Base-by-base conservation (phyloP, 306 rosid genomes). In the Calophaca sinica region DNA sequence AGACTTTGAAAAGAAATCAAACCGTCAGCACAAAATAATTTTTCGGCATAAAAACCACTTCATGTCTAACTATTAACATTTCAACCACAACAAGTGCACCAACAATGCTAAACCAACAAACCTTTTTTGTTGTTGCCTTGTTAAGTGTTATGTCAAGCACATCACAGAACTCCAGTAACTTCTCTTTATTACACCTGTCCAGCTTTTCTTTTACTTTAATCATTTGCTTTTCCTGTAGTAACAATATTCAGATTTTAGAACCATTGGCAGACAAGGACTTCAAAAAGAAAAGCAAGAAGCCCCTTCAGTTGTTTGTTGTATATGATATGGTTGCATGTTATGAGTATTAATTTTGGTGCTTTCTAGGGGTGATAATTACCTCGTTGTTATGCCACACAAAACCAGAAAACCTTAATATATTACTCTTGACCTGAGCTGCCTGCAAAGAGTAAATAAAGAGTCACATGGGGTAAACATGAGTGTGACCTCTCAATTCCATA, bases 341-440 rank as follows among this genome's bases (percentile, higher is more conserved):
- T 1, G 46, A 63, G 70, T 29, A 63, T 50, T 20, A 63, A 11
- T 62, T 35, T 45, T 36, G 13, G 29, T 70, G 9, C 13, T 41
- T 65, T 9, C 32, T 57, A 31, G 11, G 52, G 12, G 52, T 48
- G 50, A 77, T 33, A 80, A 68, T 88, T 85, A 90, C 98, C 96
- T 96, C 92, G 80, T 89, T 88, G 69, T 82, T 93, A 78, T 57
- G 93, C 99, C 99, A 96, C 55, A 88, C 98, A 74, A 96, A 96
- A 80, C 99, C 99, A 76, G 99, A 96, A 88, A 96, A 96, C 83
- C 93, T 81, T 36, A 84, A 90, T 79, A 96, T 92, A 85, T 96
- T 92, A 79, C 87, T 88, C 90, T 96, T 96, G 81, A 96, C 57
- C 57, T 12, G 87, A 82, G 80, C 32, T 72, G 93, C 96, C 99